Evolutionary conservation across 768 basidiomycete species (phyloP), one percentile per base, ranked within the genome.

Genomic region (Pisolithus orientalis): DNA sequence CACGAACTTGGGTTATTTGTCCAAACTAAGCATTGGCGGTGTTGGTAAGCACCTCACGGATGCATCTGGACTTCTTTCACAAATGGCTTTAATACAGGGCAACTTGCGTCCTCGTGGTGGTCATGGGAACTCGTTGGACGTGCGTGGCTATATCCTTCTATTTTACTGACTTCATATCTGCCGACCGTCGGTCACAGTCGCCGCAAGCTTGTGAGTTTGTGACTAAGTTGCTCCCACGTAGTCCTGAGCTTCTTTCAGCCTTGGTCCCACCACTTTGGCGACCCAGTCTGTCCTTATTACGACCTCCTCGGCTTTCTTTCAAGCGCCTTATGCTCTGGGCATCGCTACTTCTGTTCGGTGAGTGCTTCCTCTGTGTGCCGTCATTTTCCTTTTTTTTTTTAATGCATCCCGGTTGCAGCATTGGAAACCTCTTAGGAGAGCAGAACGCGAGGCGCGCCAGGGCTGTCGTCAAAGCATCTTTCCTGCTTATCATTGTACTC

Each of bases 41-140:
- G 81, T 90, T 9, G 86, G 84, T 76, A 50, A 45, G 76, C 64
- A 32, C 17, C 17, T 39, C n/a, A 3, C 39, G 25, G 4, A 32
- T 24, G 24, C 16, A 45, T 8, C 11, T n/a, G 40, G 17, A 42
- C 17, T 21, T 11, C 4, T 42, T 24, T 13, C 8, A 42, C 9
- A 29, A 50, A 31, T 13, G 25, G 9, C 3, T 27, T 24, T 21
- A 14, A n/a, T 31, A 39, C 55, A 77, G 83, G 84, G 3, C 91
- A 92, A 66, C 84, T 84, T 2, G 90, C 87, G 2, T 83, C 83
- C 1, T 94, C 95, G 68, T 97, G 94, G 94, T 97, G 94, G 94
- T 87, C 87, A 31, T 95, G 94, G 95, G 93, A 95, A 66, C 76
- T 92, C 2, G 73, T 91, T 40, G 85, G 83, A 29, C 70, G 65